Percentiles rank a stretch among this genome's conserved stretches.
Evolutionary conservation across 208 protist species (phyloP).

Genomic region (Herpetomonas muscarum): DNA sequence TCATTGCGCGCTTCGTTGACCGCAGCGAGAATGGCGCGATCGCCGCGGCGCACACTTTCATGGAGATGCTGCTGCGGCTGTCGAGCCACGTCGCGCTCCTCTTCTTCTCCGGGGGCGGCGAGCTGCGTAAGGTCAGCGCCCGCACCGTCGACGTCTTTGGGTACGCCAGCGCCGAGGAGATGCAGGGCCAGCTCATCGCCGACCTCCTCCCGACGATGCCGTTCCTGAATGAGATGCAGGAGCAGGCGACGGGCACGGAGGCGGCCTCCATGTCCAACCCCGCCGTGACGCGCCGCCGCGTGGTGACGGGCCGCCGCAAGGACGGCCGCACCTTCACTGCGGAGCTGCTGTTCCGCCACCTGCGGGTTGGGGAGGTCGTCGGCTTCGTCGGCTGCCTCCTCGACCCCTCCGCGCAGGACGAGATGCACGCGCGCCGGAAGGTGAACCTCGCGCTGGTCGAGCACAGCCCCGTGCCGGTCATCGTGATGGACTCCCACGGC

Average conservation of each 20-base stretch:
- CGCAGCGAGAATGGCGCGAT: background rate
- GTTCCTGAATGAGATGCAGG: background rate
- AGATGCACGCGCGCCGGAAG: slow-evolving; percentile 6
- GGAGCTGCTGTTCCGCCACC: slow-evolving; percentile 9
- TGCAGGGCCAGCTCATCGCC: slow-evolving; percentile 11
- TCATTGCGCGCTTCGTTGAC: slow-evolving; percentile 5
- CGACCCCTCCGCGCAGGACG: slow-evolving; percentile 6
- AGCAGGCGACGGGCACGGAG: background rate
- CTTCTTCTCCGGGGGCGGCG: slow-evolving; percentile 9
- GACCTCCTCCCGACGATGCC: slow-evolving; percentile 5
- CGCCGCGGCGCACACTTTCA: background rate
- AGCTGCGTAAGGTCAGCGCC: background rate
- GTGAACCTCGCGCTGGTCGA: slow-evolving; percentile 13
- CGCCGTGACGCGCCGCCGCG: slow-evolving; percentile 4
- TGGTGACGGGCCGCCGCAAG: slow-evolving; percentile 1
- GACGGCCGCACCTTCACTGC: slow-evolving; percentile 15
- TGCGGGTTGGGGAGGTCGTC: background rate
- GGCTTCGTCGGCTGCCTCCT: slow-evolving; percentile 16
- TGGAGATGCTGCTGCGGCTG: background rate
- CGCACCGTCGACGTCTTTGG: slow-evolving; percentile 8
- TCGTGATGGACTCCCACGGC: slow-evolving; percentile 18
- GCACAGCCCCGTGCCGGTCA: slow-evolving; percentile 18
- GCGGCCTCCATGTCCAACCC: too few relatives aligned
- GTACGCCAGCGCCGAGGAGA: background rate
- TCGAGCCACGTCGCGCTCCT: background rate